Evolutionary conservation across 108 stramenopile genomes (phyloP).

Genomic region (Conticribra guillardii): DNA sequence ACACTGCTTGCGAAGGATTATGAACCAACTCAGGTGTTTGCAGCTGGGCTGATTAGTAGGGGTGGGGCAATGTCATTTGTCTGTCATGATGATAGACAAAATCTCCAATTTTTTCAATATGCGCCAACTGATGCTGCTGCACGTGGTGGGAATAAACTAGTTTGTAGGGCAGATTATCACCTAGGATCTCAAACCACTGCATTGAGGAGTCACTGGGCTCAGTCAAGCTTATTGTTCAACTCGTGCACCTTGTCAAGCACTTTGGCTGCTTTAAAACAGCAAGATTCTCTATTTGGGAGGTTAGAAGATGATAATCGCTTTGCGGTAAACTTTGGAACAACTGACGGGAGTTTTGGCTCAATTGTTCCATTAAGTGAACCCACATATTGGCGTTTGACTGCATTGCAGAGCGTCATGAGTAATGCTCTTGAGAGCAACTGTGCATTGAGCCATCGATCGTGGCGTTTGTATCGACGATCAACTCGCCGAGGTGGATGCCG

Average conservation of each 20-base stretch:
- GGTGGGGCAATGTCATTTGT: slow-evolving; percentile 79
- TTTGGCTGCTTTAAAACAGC: slow-evolving; percentile 82
- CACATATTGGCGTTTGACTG: slow-evolving; percentile 87
- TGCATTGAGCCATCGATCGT: slow-evolving; percentile 75
- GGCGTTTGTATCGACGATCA: slow-evolving; percentile 79
- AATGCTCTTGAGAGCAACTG: slow-evolving; percentile 92
- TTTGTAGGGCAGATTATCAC: slow-evolving; percentile 91
- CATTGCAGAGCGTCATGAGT: slow-evolving; percentile 89
- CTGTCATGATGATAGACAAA: slow-evolving; percentile 91
- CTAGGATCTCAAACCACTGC: slow-evolving; percentile 80
- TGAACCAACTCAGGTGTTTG: slow-evolving; percentile 82
- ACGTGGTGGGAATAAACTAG: slow-evolving; percentile 90
- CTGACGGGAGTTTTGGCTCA: slow-evolving; percentile 84
- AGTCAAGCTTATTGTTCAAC: slow-evolving; percentile 77
- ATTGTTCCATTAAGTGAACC: slow-evolving; percentile 86
- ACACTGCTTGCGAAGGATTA: slow-evolving; percentile 90
- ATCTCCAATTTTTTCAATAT: slow-evolving; percentile 92
- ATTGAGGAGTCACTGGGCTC: slow-evolving; percentile 74
- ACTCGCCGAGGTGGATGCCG: slow-evolving; percentile 82
- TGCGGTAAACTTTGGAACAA: slow-evolving; percentile 84
- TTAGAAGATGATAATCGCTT: slow-evolving; percentile 86
- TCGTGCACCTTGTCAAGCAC: slow-evolving; percentile 76
- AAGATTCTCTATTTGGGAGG: slow-evolving; percentile 78
- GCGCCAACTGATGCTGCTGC: slow-evolving; percentile 89
- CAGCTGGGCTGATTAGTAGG: slow-evolving; percentile 80